These are phyloP conservation scores for Theileria equi DNA, from an alignment of 169 alveolate genomes.

Conservation along the genomic window DNA sequence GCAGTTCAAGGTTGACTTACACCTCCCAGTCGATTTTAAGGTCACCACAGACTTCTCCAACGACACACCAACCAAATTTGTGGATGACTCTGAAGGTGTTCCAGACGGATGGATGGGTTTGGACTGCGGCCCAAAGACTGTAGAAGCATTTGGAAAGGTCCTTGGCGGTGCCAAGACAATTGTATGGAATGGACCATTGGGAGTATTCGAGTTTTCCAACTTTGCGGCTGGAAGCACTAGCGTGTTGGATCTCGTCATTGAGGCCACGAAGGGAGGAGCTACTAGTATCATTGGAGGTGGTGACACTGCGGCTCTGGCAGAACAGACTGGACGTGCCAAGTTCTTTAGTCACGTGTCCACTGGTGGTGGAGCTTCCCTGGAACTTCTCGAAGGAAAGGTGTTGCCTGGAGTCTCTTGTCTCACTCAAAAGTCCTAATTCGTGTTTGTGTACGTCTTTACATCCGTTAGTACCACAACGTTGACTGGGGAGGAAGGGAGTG, in stretches of 20 bases:
- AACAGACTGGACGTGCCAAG: constrained; percentile 77
- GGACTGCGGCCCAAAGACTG: constrained; percentile 94
- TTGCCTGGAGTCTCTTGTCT: constrained; percentile 94
- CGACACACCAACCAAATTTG: constrained; percentile 79
- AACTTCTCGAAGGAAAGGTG: constrained; percentile 95
- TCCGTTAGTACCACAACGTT: too few species aligned
- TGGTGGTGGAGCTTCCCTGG: constrained; percentile 99
- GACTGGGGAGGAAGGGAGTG: too few species aligned
- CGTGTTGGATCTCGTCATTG: constrained; percentile 82
- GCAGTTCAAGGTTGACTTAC: constrained; percentile 87
- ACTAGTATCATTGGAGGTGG: constrained; percentile 94
- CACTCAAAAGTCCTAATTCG: constrained; percentile 50
- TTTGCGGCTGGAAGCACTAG: constrained; percentile 90
- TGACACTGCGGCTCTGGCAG: constrained; percentile 92
- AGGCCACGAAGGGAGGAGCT: constrained; percentile 90
- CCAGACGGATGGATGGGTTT: constrained; percentile 96
- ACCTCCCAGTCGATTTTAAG: constrained; percentile 91
- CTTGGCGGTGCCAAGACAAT: constrained; percentile 86
- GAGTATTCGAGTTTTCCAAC: constrained; percentile 90
- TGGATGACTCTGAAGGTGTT: constrained; percentile 86
- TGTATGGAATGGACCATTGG: constrained; percentile 97
- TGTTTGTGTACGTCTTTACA: too few species aligned
- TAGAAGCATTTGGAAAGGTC: constrained; percentile 75
- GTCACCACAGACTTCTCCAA: constrained; percentile 89
- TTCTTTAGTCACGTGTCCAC: constrained; percentile 95